Evolutionary conservation across 2,329 filamentous ascomycete genomes (phyloP), one percentile per base, ranked within the genome.

Genomic region (Xylaria sp.): DNA sequence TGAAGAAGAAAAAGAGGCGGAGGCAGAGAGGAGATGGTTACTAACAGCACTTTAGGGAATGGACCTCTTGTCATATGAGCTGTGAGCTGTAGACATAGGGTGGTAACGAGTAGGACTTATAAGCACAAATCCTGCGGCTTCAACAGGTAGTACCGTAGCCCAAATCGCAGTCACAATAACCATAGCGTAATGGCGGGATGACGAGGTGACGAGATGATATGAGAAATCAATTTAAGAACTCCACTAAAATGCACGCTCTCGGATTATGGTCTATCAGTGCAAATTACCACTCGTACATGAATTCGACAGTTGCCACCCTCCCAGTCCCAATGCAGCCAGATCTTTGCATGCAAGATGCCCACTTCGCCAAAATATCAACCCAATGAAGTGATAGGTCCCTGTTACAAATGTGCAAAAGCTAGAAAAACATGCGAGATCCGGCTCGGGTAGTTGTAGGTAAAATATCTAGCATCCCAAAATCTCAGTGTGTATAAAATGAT

Each of bases 281-380:
- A 70, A 72, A 70, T 64, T 63, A 54, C 67, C 70, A 70, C 61
- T 52, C 59, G 48, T 70, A 67, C 64, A 71, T 59, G 52, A 71
- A 70, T 68, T 72, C 66, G 55, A 72, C 65, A 66, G 57, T 36
- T 66, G 55, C 70, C 68, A 51, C 68, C 62, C 23, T 60, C 48
- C 62, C 60, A 39, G 60, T 67, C 68, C 68, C 52, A 66, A 72
- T 72, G 70, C 70, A 66, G 57, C 66, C 70, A 54, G 58, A 41
- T 68, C 68, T 66, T 65, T 67, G 39, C 59, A 72, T 72, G 70
- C 61, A 67, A 71, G 62, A 60, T 70, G 13, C 51, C 58, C 25
- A 43, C 36, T 62, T 59, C 57, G 39, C 56, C 48, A 48, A 64
- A 65, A 64, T 13, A 64, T 55, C 39, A 39, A 51, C 55, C 48